Conservation (phyloP, 148 eudicot species). For the Mesembryanthemum crystallinum region DNA sequence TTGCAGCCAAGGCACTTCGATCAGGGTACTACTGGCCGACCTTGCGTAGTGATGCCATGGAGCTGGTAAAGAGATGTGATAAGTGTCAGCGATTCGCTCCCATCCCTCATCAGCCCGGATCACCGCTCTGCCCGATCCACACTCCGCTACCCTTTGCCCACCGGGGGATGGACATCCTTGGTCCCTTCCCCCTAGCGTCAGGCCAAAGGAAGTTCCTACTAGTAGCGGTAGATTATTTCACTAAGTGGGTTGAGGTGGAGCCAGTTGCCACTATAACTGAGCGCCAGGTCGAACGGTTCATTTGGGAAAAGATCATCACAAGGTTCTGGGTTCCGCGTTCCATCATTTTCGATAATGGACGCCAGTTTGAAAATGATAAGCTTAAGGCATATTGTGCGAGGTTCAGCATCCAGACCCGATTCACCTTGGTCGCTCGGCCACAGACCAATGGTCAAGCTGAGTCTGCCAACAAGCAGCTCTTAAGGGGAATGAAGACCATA, state of each 20-base stretch:
- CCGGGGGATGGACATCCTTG: constrained; percentile 13
- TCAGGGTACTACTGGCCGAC: constrained; percentile 11
- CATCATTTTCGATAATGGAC: not conserved
- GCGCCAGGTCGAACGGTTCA: not conserved
- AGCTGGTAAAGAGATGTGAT: not conserved
- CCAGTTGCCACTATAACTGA: not conserved
- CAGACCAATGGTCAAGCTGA: not conserved
- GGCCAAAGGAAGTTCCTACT: not conserved
- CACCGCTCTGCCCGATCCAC: not conserved
- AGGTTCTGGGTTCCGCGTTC: not conserved
- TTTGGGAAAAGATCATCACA: not conserved
- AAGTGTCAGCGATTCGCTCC: constrained; percentile 7
- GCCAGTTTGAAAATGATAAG: not conserved
- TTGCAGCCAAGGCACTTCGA: not conserved
- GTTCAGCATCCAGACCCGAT: not conserved
- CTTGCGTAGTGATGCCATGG: not conserved
- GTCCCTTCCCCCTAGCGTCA: not conserved
- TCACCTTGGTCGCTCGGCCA: not conserved
- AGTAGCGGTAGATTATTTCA: constrained; percentile 6
- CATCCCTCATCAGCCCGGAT: not conserved
- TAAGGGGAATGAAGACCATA: not conserved
- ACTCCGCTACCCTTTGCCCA: not conserved
- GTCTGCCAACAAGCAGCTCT: not conserved
- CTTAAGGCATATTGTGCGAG: not conserved
- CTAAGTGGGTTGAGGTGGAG: constrained; percentile 12